Conservation (phyloP, 139 green algal genomes). For the Chlamydomonas incerta region DNA sequence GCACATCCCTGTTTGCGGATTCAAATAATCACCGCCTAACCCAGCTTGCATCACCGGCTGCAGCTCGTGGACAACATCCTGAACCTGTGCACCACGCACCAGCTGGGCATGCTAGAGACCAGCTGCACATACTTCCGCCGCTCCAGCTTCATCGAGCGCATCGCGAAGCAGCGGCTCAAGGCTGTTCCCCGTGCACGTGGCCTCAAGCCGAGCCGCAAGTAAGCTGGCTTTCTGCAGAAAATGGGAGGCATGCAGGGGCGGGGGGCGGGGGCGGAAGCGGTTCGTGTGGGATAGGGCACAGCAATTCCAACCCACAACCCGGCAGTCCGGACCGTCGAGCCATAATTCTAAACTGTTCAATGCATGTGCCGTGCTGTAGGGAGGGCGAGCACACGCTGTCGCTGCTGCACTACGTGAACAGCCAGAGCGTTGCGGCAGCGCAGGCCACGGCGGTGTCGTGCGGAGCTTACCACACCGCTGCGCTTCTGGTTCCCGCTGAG, state of each 20-base stretch:
- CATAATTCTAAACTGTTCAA: too few species aligned
- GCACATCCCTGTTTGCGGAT: too few species aligned
- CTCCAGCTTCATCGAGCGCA: conserved; percentile 66
- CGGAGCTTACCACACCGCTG: conserved; percentile 79
- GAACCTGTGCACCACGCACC: conserved; percentile 59
- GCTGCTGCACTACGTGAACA: conserved; percentile 78
- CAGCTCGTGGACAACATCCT: conserved; percentile 78
- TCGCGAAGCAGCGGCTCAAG: conserved; percentile 69
- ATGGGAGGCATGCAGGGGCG: too few species aligned
- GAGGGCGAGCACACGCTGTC: conserved; percentile 69
- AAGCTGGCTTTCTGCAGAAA: not conserved
- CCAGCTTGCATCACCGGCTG: not conserved
- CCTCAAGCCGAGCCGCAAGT: conserved; percentile 72
- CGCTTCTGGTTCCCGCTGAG: conserved; percentile 58
- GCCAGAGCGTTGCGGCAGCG: conserved; percentile 73
- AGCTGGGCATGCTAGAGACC: conserved; percentile 76
- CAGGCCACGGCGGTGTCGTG: conserved; percentile 75
- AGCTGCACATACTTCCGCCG: conserved; percentile 75
- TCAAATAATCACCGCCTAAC: too few species aligned
- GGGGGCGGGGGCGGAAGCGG: too few species aligned
- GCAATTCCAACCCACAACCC: too few species aligned
- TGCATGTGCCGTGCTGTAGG: conserved; percentile 48
- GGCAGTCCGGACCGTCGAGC: too few species aligned
- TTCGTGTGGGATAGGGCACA: too few species aligned
- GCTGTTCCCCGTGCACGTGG: conserved; percentile 74